phyloP scores from a whole-genome alignment of 371 early-diverging fungal species.

The Gilbertella persicaria region DNA sequence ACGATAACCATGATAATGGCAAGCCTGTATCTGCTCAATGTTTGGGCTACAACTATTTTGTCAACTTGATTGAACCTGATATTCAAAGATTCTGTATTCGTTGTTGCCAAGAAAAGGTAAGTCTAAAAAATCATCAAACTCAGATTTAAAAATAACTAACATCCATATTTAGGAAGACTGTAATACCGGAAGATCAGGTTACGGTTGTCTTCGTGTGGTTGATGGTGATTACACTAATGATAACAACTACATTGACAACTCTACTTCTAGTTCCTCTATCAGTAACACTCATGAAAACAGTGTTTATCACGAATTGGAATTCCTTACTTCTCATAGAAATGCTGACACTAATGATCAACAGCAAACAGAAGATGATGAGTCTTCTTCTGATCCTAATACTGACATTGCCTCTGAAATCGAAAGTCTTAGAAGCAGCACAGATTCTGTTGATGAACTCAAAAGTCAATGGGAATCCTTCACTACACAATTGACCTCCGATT shows the following conservation, averaged over 20 bases:
- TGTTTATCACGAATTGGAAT: conserved; percentile 15
- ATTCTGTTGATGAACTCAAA: conserved; percentile 17
- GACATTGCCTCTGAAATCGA: conserved; percentile 21
- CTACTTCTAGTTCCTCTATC: conserved; percentile 1
- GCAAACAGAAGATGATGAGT: neutral
- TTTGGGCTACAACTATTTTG: conserved; percentile 45
- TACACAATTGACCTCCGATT: conserved; percentile 7
- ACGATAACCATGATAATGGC: conserved; percentile 37
- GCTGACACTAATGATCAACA: neutral
- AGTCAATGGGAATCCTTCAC: conserved; percentile 24
- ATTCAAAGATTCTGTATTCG: conserved; percentile 47
- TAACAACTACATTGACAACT: conserved; percentile 10
- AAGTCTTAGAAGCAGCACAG: conserved; percentile 8
- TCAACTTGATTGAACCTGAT: conserved; percentile 51
- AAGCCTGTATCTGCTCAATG: conserved; percentile 43
- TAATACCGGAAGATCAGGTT: conserved; percentile 36
- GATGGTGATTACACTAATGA: conserved; percentile 38
- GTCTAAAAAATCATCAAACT: too few relatives aligned
- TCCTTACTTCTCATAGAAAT: conserved; percentile 2
- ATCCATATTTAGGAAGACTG: conserved; percentile 31
- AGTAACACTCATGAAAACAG: conserved; percentile 18
- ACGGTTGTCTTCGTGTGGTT: conserved; percentile 43
- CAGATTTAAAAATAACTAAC: neutral
- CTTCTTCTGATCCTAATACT: conserved; percentile 1
- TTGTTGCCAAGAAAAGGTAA: conserved; percentile 43